Evolutionary conservation across 345 rosid genomes (phyloP).

Genomic region (Linum tenue): DNA sequence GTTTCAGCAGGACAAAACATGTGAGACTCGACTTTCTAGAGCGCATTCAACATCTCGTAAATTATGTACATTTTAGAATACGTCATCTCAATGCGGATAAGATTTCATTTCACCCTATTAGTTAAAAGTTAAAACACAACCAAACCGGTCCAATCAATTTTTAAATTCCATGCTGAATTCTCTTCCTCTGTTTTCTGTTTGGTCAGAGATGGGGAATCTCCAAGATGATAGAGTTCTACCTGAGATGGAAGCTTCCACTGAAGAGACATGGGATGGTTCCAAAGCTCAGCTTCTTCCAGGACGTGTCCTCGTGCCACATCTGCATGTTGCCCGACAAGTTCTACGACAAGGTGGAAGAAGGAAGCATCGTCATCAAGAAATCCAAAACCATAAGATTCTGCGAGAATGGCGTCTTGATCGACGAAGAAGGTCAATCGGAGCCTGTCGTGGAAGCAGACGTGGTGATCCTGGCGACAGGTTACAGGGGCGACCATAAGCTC

Average conservation of each 20-base stretch:
- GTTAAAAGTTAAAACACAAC: too few relatives aligned
- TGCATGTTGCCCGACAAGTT: constrained; percentile 19
- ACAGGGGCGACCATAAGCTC: constrained; percentile 42
- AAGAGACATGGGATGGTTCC: constrained; percentile 25
- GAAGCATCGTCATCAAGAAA: constrained; percentile 23
- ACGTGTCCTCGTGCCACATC: constrained; percentile 10
- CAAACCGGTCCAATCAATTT: too few relatives aligned
- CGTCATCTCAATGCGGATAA: too few relatives aligned
- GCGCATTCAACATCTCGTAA: too few relatives aligned
- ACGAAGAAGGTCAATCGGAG: constrained; percentile 14
- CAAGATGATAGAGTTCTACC: constrained; percentile 15
- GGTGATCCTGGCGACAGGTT: constrained; percentile 49
- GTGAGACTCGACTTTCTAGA: too few relatives aligned
- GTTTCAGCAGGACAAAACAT: too few relatives aligned
- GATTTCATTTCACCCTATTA: too few relatives aligned
- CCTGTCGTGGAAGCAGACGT: constrained; percentile 45
- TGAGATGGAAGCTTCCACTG: constrained; percentile 18
- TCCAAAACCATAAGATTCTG: constrained; percentile 15
- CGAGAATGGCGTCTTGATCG: constrained; percentile 37
- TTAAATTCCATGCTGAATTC: too few relatives aligned
- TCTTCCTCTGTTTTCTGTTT: background rate
- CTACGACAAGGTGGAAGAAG: constrained; percentile 25
- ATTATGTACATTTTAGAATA: too few relatives aligned
- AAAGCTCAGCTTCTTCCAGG: constrained; percentile 9
- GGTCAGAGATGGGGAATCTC: constrained; percentile 22